Percentiles rank a stretch among this genome's conserved stretches.
These are phyloP conservation scores for Diaporthe australafricana DNA, from an alignment of 2,329 filamentous ascomycete species.

Conservation along the genomic window DNA sequence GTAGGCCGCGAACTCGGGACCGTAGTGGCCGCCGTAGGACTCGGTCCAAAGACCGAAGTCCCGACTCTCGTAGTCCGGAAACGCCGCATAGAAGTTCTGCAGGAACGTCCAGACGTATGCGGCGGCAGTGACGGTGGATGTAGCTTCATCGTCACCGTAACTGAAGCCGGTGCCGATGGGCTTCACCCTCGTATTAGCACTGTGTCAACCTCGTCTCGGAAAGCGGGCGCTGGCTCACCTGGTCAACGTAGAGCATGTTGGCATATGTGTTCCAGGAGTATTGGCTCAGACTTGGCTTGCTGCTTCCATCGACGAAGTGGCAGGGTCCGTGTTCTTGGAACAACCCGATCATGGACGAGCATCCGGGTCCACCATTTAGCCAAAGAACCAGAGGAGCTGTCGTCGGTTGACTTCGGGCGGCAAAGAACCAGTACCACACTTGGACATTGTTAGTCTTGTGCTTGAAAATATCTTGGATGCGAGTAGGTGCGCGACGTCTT, in stretches of 20 bases:
- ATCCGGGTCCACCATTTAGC: conserved; percentile 55
- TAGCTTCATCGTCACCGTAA: conserved; percentile 51
- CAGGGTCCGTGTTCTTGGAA: conserved; percentile 59
- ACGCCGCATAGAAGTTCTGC: conserved; percentile 72
- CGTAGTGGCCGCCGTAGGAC: conserved; percentile 70
- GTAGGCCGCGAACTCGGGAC: conserved; percentile 65
- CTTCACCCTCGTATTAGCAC: conserved; percentile 1
- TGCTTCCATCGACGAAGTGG: conserved; percentile 51
- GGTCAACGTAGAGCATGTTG: conserved; percentile 55
- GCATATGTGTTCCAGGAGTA: conserved; percentile 56
- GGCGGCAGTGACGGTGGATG: conserved; percentile 58
- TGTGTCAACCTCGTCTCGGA: too few relatives aligned
- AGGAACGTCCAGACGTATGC: conserved; percentile 67
- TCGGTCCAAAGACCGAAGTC: conserved; percentile 67
- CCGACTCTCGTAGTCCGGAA: conserved; percentile 70
- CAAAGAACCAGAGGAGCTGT: conserved; percentile 50
- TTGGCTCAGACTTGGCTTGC: conserved; percentile 54
- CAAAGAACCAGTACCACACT: conserved; percentile 47
- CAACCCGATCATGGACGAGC: conserved; percentile 53
- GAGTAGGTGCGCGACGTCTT: too few relatives aligned
- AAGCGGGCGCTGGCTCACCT: conserved; percentile 33
- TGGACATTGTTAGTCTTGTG: neutral
- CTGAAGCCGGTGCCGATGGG: conserved; percentile 48
- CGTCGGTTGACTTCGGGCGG: conserved; percentile 46
- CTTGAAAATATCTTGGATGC: neutral